phyloP scores from a whole-genome alignment of 1,284 basidiomycete genomes.

The Rhizoctonia solani region DNA sequence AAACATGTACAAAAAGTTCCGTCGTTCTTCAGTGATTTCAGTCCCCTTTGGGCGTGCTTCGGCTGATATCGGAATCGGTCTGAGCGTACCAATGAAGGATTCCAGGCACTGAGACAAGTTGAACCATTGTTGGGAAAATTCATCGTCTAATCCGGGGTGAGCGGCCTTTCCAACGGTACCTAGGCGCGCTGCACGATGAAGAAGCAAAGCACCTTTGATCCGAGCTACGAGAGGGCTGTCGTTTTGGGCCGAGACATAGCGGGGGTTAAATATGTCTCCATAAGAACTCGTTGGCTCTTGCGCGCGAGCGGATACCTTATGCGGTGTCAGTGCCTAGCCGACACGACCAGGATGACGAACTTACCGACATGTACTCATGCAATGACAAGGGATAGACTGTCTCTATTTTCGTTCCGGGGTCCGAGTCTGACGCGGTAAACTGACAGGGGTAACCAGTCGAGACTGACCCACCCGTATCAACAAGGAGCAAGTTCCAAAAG shows the following conservation, averaged over 20 bases:
- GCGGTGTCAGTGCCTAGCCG: not conserved
- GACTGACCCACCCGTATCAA: conserved; percentile 24
- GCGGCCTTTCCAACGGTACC: conserved; percentile 6
- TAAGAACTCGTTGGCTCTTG: not conserved
- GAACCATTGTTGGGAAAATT: conserved; percentile 5
- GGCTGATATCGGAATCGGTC: not conserved
- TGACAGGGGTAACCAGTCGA: conserved; percentile 29
- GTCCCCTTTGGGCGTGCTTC: not conserved
- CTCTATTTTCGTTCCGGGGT: conserved; percentile 52
- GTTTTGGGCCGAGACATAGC: not conserved
- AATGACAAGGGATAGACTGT: conserved; percentile 69
- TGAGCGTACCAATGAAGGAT: not conserved
- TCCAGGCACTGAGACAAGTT: conserved; percentile 1
- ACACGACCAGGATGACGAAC: conserved; percentile 7
- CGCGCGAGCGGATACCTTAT: conserved; percentile 10
- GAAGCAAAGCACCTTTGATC: conserved; percentile 12
- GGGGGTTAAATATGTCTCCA: conserved; percentile 15
- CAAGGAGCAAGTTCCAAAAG: conserved; percentile 25
- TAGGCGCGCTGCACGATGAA: conserved; percentile 21
- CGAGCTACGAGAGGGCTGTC: conserved; percentile 13
- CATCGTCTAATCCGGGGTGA: not conserved
- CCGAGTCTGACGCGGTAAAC: conserved; percentile 47
- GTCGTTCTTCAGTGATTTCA: conserved; percentile 16
- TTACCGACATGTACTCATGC: conserved; percentile 61
- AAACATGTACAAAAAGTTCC: conserved; percentile 21